These are phyloP conservation scores for Zasmidium angulare DNA, from an alignment of 2,329 filamentous ascomycete genomes.

Conservation along the genomic window DNA sequence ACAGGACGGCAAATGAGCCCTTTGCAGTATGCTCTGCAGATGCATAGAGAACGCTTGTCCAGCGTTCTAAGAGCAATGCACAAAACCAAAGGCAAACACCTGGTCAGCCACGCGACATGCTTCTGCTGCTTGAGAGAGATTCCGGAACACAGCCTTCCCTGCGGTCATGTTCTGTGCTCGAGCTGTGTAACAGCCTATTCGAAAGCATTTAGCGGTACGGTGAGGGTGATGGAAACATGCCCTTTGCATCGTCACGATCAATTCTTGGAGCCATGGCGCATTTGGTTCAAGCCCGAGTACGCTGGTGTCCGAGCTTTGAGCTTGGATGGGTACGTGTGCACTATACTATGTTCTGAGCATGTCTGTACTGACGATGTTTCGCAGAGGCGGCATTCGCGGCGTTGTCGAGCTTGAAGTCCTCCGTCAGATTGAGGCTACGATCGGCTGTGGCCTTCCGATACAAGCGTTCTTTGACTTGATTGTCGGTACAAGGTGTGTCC, in stretches of 20 bases:
- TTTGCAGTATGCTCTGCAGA: too few species aligned
- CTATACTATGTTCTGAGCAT: too few species aligned
- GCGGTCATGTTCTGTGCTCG: conserved; percentile 46
- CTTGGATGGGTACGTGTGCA: conserved; percentile 24
- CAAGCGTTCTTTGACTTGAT: conserved; percentile 49
- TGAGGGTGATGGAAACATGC: conserved; percentile 17
- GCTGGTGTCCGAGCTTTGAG: conserved; percentile 42
- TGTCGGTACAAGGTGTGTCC: conserved; percentile 36
- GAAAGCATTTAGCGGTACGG: conserved; percentile 1
- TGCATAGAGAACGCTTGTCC: too few species aligned
- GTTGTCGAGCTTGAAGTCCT: conserved; percentile 45
- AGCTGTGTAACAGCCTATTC: conserved; percentile 37
- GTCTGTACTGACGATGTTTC: too few species aligned
- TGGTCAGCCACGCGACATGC: conserved; percentile 44
- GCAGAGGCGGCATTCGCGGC: conserved; percentile 35
- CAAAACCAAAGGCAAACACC: too few species aligned
- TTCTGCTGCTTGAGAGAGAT: conserved; percentile 43
- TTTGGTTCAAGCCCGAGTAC: conserved; percentile 17
- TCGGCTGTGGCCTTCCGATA: conserved; percentile 39
- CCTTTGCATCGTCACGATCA: conserved; percentile 24
- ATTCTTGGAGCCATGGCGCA: background rate
- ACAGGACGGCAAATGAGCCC: too few species aligned
- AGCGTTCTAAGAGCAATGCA: too few species aligned
- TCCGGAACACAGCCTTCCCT: conserved; percentile 43
- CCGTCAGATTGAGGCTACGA: conserved; percentile 34